Percentiles rank a stretch among this genome's conserved stretches.
Conservation (phyloP, 257 asterid genomes). For the Avicennia marina region DNA sequence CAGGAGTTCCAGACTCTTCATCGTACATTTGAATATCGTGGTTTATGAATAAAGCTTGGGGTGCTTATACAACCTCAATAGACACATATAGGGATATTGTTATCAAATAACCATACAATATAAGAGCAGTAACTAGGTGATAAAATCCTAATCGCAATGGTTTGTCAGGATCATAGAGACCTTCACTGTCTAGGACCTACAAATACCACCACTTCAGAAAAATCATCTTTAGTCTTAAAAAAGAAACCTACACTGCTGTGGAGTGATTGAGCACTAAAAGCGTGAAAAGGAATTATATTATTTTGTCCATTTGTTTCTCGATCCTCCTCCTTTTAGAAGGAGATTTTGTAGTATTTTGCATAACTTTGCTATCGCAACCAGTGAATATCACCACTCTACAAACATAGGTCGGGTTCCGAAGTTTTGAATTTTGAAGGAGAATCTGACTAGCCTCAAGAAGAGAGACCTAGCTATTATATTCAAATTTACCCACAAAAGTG, state of each 20-base stretch:
- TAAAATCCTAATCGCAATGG: slow-evolving; percentile 60
- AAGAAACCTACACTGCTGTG: slow-evolving; percentile 77
- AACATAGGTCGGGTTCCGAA: slow-evolving; percentile 72
- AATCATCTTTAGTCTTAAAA: slow-evolving; percentile 52
- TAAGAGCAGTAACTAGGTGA: slow-evolving; percentile 90
- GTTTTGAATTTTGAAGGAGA: slow-evolving; percentile 93
- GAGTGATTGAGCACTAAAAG: slow-evolving; percentile 62
- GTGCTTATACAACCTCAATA: slow-evolving; percentile 87
- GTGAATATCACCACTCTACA: slow-evolving; percentile 87
- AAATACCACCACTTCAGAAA: slow-evolving; percentile 92
- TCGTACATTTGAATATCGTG: slow-evolving; percentile 87
- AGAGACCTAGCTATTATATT: slow-evolving; percentile 49
- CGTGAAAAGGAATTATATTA: slow-evolving; percentile 79
- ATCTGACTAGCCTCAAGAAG: slow-evolving; percentile 90
- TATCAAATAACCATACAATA: slow-evolving; percentile 84
- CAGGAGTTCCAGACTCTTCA: slow-evolving; percentile 89
- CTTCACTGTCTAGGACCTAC: slow-evolving; percentile 48
- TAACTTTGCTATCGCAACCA: slow-evolving; percentile 89
- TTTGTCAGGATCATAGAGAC: slow-evolving; percentile 51
- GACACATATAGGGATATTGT: slow-evolving; percentile 96
- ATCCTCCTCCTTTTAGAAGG: slow-evolving; percentile 90
- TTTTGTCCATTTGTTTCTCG: slow-evolving; percentile 90
- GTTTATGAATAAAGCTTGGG: slow-evolving; percentile 84
- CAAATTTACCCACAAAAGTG: slow-evolving; percentile 82
- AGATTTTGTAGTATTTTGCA: slow-evolving; percentile 88